Conservation (phyloP, 495 filamentous ascomycete genomes). For the Letharia columbiana region DNA sequence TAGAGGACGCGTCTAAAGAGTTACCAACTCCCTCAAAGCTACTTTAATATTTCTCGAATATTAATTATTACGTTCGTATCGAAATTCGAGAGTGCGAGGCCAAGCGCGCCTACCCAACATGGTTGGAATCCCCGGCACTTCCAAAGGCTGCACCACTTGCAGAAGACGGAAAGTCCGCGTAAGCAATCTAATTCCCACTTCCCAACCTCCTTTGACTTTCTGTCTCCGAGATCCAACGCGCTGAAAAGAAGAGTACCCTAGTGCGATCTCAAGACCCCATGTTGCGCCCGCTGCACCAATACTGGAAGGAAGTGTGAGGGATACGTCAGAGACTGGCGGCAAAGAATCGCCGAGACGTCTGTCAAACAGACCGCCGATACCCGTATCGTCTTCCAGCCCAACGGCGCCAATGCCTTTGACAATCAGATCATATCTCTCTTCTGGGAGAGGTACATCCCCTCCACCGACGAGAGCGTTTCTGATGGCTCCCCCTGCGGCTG, state of each 20-base stretch:
- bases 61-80: not conserved
- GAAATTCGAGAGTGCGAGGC: not conserved
- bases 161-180: not conserved
- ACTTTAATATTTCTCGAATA: not conserved
- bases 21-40: not conserved
- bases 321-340: not conserved
- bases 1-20: not conserved
- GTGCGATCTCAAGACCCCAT: not conserved
- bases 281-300: not conserved
- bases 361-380: not conserved
- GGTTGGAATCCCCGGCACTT: constrained; percentile 3
- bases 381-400: not conserved
- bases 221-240: not conserved
- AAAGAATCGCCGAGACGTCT: not conserved
- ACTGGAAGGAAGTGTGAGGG: constrained; percentile 1
- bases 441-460: constrained; percentile 1
- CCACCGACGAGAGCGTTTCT: not conserved
- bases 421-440: not conserved
- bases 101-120: not conserved
- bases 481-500: constrained; percentile 1
- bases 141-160: constrained; percentile 5
- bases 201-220: not conserved
- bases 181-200: not conserved
- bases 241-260: not conserved
- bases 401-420: not conserved